These are phyloP conservation scores for Boletus subparvulus DNA, from an alignment of 768 basidiomycete genomes.

Conservation along the genomic window DNA sequence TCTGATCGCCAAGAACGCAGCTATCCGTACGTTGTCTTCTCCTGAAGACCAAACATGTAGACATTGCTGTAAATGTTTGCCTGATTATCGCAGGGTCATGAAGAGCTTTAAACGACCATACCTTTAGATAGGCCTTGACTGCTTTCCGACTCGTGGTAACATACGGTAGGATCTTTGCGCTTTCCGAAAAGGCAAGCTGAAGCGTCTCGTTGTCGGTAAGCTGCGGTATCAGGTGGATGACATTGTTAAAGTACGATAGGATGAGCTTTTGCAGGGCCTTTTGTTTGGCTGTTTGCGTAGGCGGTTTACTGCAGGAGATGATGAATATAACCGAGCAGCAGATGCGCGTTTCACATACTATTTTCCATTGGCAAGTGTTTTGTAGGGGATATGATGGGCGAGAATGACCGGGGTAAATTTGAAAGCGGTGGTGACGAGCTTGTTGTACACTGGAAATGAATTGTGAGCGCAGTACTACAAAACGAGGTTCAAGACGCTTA, in stretches of 20 bases:
- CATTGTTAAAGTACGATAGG: slow-evolving; percentile 86
- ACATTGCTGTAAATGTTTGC: slow-evolving; percentile 54
- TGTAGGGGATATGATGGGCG: slow-evolving; percentile 84
- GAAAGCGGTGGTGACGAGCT: slow-evolving; percentile 82
- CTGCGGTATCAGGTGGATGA: slow-evolving; percentile 75
- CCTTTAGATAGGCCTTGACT: slow-evolving; percentile 86
- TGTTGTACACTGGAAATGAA: slow-evolving; percentile 75
- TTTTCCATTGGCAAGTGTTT: slow-evolving; percentile 77
- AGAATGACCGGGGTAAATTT: slow-evolving; percentile 90
- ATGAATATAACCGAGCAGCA: neutral
- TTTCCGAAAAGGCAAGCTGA: slow-evolving; percentile 76
- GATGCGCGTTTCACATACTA: slow-evolving; percentile 53
- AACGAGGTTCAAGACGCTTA: neutral
- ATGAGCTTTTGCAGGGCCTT: slow-evolving; percentile 84
- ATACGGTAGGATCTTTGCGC: slow-evolving; percentile 87
- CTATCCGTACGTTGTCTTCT: slow-evolving; percentile 78
- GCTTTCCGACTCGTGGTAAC: slow-evolving; percentile 80
- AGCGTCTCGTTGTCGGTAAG: slow-evolving; percentile 65
- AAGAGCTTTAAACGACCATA: slow-evolving; percentile 27
- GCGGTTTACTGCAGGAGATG: slow-evolving; percentile 67
- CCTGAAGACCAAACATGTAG: slow-evolving; percentile 82
- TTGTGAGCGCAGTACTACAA: neutral
- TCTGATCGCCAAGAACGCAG: slow-evolving; percentile 82
- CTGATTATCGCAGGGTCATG: neutral
- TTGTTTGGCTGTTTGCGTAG: slow-evolving; percentile 77